Percentiles rank a stretch among this genome's conserved stretches.
phyloP scores from a whole-genome alignment of 2,329 filamentous ascomycete genomes.

The Stachybotrys chlorohalonatus region DNA sequence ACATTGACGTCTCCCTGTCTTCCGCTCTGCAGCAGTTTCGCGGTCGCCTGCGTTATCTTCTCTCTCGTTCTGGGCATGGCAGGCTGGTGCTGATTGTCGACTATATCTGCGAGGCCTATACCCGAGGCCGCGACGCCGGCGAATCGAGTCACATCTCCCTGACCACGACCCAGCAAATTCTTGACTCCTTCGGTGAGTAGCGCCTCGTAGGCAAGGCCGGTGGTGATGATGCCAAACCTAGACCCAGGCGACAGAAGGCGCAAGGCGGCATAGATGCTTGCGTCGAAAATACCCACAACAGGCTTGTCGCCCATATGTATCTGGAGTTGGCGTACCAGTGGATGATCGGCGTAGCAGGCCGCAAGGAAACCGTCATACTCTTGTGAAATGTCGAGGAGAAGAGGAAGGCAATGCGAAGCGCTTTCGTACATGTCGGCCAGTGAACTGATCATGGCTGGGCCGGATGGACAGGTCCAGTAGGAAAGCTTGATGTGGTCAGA shows the following conservation, averaged over 20 bases:
- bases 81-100: background rate
- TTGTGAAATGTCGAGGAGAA: conserved; percentile 2
- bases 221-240: conserved; percentile 6
- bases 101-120: conserved; percentile 3
- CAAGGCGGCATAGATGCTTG: conserved; percentile 6
- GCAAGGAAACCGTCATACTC: conserved; percentile 7
- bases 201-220: conserved; percentile 3
- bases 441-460: conserved; percentile 5
- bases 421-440: conserved; percentile 7
- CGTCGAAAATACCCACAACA: conserved; percentile 7
- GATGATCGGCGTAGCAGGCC: conserved; percentile 8
- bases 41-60: conserved; percentile 2
- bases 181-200: conserved; percentile 3
- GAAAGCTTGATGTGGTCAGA: conserved; percentile 1
- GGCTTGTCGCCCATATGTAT: conserved; percentile 4
- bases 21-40: background rate
- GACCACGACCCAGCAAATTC: conserved; percentile 1
- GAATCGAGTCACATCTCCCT: conserved; percentile 3
- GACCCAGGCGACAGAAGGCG: conserved; percentile 1
- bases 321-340: conserved; percentile 3
- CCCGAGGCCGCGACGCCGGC: conserved; percentile 5
- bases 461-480: conserved; percentile 7
- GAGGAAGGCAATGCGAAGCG: conserved; percentile 4
- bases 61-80: background rate
- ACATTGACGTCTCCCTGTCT: conserved; percentile 1